Percentiles rank a stretch among this genome's conserved stretches.
Evolutionary conservation across 2,329 filamentous ascomycete genomes (phyloP).

Genomic region (Sclerotinia spermophila): DNA sequence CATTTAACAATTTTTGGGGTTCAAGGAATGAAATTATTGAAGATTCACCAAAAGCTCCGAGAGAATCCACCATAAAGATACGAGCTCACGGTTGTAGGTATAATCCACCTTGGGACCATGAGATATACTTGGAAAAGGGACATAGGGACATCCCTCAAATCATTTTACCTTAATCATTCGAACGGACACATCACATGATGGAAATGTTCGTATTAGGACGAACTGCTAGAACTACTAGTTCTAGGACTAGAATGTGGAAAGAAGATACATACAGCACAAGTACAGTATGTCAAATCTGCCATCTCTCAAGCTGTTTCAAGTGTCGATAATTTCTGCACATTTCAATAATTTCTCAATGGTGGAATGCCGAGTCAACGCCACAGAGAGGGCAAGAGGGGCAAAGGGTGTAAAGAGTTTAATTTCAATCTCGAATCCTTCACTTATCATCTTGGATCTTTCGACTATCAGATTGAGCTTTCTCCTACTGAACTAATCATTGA

Average conservation of each 20-base stretch:
- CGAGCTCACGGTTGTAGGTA: neutral
- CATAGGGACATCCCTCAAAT: neutral
- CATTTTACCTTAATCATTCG: neutral
- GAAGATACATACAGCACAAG: no score
- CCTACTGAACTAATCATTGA: neutral
- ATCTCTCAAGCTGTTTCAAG: neutral
- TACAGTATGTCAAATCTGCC: neutral
- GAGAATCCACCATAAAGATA: neutral
- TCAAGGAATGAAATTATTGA: neutral
- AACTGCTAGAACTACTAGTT: neutral
- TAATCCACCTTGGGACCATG: neutral
- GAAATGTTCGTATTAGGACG: neutral
- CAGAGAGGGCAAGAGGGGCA: neutral
- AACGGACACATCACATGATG: neutral
- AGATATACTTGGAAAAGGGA: neutral
- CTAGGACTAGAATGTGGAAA: no score
- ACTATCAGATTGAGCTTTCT: neutral
- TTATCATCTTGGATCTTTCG: neutral
- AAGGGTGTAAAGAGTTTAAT: neutral
- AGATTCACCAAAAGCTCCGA: neutral
- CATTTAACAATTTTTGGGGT: neutral
- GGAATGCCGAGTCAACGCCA: neutral
- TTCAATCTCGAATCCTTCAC: neutral
- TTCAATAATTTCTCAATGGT: neutral
- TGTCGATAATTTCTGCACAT: neutral